phyloP scores from a whole-genome alignment of 1,284 basidiomycete genomes.

The Cryptococcus floricola region DNA sequence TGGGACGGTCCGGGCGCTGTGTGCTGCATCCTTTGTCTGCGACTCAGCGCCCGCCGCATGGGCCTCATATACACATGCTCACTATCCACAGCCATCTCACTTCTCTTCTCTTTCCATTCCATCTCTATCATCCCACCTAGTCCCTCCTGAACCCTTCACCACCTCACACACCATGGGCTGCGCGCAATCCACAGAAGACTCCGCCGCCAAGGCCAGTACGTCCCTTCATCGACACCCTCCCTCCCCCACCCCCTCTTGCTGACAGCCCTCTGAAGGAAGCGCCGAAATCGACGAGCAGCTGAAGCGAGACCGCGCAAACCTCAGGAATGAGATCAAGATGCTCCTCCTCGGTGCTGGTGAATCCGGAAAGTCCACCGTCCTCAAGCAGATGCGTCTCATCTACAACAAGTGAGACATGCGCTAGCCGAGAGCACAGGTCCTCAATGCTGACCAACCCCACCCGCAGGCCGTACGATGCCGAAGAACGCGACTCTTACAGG shows the following conservation, averaged over 20 bases:
- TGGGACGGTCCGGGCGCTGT: too few species aligned
- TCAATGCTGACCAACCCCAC: not conserved
- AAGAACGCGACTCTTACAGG: constrained; percentile 85
- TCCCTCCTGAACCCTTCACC: not conserved
- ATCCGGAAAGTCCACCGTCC: constrained; percentile 82
- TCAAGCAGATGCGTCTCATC: constrained; percentile 96
- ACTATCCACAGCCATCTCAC: not conserved
- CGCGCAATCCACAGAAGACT: constrained; percentile 50
- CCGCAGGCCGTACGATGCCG: constrained; percentile 69
- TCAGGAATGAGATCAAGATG: constrained; percentile 88
- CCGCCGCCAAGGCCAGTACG: constrained; percentile 48
- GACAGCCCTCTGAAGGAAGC: constrained; percentile 53
- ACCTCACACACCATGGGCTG: constrained; percentile 47
- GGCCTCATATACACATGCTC: not conserved
- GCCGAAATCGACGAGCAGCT: constrained; percentile 95
- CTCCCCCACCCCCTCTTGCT: not conserved
- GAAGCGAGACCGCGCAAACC: constrained; percentile 83
- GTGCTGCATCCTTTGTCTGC: too few species aligned
- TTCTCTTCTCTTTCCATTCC: not conserved
- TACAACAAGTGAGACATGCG: constrained; percentile 55
- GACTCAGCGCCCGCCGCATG: not conserved
- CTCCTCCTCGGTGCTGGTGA: constrained; percentile 81
- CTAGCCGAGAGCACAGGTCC: not conserved
- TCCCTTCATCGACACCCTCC: constrained; percentile 1
- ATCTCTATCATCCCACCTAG: not conserved